phyloP scores from a whole-genome alignment of 2,329 filamentous ascomycete species.

The Trichoderma oligosporum region DNA sequence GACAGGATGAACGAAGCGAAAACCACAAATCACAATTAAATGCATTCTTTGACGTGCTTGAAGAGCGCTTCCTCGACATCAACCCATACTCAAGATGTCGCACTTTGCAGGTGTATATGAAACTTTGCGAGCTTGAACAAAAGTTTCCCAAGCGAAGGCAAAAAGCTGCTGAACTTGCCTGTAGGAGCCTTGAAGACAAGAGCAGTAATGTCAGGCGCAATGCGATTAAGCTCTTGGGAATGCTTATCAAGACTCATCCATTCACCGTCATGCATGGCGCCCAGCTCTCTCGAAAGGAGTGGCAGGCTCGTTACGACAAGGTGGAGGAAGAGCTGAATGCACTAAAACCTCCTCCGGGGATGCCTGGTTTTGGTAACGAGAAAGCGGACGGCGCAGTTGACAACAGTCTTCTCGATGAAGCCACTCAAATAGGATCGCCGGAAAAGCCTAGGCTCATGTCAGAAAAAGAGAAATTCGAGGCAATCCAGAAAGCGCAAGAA shows the following conservation, averaged over 20 bases:
- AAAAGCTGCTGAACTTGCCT: slow-evolving; percentile 79
- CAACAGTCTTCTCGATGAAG: slow-evolving; percentile 77
- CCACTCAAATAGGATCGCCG: slow-evolving; percentile 72
- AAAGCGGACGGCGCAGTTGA: slow-evolving; percentile 68
- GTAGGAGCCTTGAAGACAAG: slow-evolving; percentile 90
- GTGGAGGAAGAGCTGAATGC: slow-evolving; percentile 79
- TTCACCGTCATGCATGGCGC: slow-evolving; percentile 90
- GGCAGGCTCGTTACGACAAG: slow-evolving; percentile 75
- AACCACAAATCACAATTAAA: slow-evolving; percentile 94
- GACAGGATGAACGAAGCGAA: slow-evolving; percentile 84
- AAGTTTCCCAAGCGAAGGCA: slow-evolving; percentile 93
- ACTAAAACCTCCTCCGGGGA: slow-evolving; percentile 74
- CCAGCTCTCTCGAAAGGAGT: slow-evolving; percentile 78
- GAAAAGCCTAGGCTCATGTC: slow-evolving; percentile 66
- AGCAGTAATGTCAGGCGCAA: slow-evolving; percentile 96
- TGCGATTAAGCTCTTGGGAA: slow-evolving; percentile 85
- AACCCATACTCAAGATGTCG: slow-evolving; percentile 95
- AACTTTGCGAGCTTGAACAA: slow-evolving; percentile 87
- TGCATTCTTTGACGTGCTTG: slow-evolving; percentile 93
- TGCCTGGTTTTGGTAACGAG: slow-evolving; percentile 57
- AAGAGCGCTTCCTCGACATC: slow-evolving; percentile 92
- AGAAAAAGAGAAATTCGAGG: slow-evolving; percentile 71
- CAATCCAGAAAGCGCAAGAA: slow-evolving; percentile 74
- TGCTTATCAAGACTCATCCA: slow-evolving; percentile 88
- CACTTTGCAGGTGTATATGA: slow-evolving; percentile 88